These are phyloP conservation scores for Globisporangium carolinianum DNA, from an alignment of 352 stramenopile species.

Conservation along the genomic window DNA sequence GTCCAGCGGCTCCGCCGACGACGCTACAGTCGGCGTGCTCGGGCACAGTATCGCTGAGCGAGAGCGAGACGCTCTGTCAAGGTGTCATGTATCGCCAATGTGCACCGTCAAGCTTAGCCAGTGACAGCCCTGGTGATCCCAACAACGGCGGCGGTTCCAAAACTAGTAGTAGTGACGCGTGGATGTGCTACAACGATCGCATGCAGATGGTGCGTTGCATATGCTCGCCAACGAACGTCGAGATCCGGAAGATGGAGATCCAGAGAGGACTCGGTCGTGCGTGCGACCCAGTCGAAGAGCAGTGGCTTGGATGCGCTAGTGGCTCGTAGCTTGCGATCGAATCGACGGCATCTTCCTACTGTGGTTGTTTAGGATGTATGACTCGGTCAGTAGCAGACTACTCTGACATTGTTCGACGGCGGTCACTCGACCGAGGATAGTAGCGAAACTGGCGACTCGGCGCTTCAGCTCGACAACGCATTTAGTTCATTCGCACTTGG, in stretches of 20 bases:
- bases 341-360: neutral
- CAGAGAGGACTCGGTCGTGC: slow-evolving; percentile 3
- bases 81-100: slow-evolving; percentile 17
- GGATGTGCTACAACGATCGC: slow-evolving; percentile 23
- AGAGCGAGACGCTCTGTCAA: slow-evolving; percentile 1
- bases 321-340: neutral
- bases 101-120: neutral
- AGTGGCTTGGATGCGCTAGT: slow-evolving; percentile 19
- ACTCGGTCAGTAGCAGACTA: neutral
- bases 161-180: neutral
- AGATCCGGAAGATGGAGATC: slow-evolving; percentile 17
- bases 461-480: neutral
- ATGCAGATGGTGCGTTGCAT: slow-evolving; percentile 18
- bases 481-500: neutral
- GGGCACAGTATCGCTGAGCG: neutral
- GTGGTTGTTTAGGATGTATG: too few relatives aligned
- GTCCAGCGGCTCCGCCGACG: neutral
- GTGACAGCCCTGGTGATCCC: too few relatives aligned
- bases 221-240: slow-evolving; percentile 5
- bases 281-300: slow-evolving; percentile 17
- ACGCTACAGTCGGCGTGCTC: neutral
- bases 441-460: neutral
- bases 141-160: neutral
- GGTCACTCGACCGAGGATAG: too few relatives aligned
- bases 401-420: neutral